phyloP scores from a whole-genome alignment of 495 filamentous ascomycete genomes.

The Hypoxylon fragiforme region DNA sequence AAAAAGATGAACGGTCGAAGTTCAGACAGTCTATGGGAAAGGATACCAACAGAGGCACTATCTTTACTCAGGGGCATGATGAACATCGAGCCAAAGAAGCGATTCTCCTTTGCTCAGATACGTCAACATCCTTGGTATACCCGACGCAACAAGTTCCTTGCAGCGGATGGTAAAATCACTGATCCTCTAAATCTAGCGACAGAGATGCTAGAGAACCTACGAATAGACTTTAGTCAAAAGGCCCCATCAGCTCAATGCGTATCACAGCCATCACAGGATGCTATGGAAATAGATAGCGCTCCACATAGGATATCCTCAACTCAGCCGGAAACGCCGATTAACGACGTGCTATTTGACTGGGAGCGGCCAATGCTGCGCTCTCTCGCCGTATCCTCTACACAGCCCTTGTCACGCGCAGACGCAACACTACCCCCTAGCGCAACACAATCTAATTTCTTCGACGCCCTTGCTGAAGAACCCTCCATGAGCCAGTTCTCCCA shows the following conservation, averaged over 20 bases:
- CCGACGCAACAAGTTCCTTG: conserved; percentile 74
- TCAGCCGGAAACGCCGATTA: conserved; percentile 75
- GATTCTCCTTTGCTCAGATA: conserved; percentile 88
- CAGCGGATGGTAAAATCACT: conserved; percentile 69
- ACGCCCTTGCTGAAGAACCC: conserved; percentile 80
- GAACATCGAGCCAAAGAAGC: conserved; percentile 69
- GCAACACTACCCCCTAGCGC: conserved; percentile 33
- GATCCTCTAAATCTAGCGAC: conserved; percentile 85
- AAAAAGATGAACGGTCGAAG: conserved; percentile 75
- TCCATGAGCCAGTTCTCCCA: conserved; percentile 90
- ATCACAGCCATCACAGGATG: conserved; percentile 45
- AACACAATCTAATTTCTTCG: conserved; percentile 51
- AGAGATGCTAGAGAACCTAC: conserved; percentile 88
- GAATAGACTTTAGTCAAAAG: conserved; percentile 81
- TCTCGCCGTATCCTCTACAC: conserved; percentile 60
- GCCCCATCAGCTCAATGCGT: conserved; percentile 57
- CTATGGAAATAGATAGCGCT: conserved; percentile 59
- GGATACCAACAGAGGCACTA: conserved; percentile 72
- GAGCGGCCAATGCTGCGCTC: conserved; percentile 56
- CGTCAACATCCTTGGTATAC: conserved; percentile 96
- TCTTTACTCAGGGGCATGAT: conserved; percentile 96
- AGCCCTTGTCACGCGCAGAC: conserved; percentile 47
- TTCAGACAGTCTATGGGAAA: conserved; percentile 82
- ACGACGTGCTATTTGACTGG: conserved; percentile 77
- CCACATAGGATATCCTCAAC: conserved; percentile 61